phyloP scores from a whole-genome alignment of 345 rosid species.

The Alliaria petiolata region DNA sequence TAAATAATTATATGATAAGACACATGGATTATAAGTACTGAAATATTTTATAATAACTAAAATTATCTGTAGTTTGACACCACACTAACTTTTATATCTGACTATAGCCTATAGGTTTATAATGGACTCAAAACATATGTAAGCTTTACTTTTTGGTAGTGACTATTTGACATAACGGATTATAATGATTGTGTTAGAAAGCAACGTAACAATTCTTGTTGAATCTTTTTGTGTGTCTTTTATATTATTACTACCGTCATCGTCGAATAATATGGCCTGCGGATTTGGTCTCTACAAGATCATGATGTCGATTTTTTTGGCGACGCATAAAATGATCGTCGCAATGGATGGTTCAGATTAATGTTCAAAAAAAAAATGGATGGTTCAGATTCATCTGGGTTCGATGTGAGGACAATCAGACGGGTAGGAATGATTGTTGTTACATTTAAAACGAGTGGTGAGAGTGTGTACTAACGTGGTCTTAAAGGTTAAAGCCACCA shows the following conservation, averaged over 20 bases:
- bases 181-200: conserved; percentile 16
- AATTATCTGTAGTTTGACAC: neutral
- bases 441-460: conserved; percentile 28
- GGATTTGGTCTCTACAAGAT: conserved; percentile 3
- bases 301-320: conserved; percentile 36
- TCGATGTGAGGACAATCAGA: conserved; percentile 19
- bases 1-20: neutral
- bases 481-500: conserved; percentile 13
- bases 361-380: no score
- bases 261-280: conserved; percentile 21
- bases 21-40: neutral
- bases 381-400: conserved; percentile 7
- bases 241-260: neutral
- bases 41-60: neutral
- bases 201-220: conserved; percentile 16
- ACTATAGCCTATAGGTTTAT: neutral
- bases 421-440: conserved; percentile 21
- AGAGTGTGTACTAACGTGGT: conserved; percentile 20
- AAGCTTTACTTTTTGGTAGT: neutral
- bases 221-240: neutral
- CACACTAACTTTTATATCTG: conserved; percentile 11
- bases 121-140: neutral
- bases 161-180: conserved; percentile 12
- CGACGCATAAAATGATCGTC: neutral
- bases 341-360: conserved; percentile 23